Base-by-base conservation (phyloP, 2,329 filamentous ascomycete genomes). In the Claviceps arundinis region DNA sequence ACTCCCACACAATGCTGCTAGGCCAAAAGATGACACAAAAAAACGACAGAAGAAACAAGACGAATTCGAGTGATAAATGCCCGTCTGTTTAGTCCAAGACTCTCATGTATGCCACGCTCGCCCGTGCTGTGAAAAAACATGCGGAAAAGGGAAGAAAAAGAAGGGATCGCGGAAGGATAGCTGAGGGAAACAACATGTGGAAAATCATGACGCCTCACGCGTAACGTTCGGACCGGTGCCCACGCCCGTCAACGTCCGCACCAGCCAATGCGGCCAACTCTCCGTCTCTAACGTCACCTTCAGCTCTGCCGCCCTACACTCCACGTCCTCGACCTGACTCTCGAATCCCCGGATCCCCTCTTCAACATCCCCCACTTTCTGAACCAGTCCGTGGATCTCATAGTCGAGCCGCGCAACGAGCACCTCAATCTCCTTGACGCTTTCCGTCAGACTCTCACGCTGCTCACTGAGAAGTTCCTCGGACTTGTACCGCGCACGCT, bases 361-460 rank as follows among this genome's bases (percentile, higher is more conserved):
- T 62, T 95, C 89, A 8, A 95, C 86, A 62, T 97, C 91, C 60
- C 87, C 78, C 9, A 95, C 84, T 60, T 89, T 89, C 47, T 83
- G 81, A 48, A 82, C 75, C n/a, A 97, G 72, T 16, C 82, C 81
- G 54, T 85, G 80, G 55, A 96, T 84, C 71, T 96, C 91, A 66
- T 97, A 97, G 61, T 97, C 90, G 52, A 97, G 74, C 67, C 90
- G 90, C 19, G 89, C 88, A 2, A 85, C 81, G 41, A 94, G 72
- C 22, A 85, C 78, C 64, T 95, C 89, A 14, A 96, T 75, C 56
- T 93, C 87, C 64, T 85, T 85, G 55, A 89, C 73, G 16, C 77
- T 77, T 62, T 93, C 87, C 4, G 77, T 79, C 40, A 95, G 71
- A 50, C 78, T 75, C 22, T 76, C 74, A 42, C 83, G 79, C 67